Evolutionary conservation across 371 early-diverging fungal genomes (phyloP).

Genomic region (Apophysomyces trapeziformis): DNA sequence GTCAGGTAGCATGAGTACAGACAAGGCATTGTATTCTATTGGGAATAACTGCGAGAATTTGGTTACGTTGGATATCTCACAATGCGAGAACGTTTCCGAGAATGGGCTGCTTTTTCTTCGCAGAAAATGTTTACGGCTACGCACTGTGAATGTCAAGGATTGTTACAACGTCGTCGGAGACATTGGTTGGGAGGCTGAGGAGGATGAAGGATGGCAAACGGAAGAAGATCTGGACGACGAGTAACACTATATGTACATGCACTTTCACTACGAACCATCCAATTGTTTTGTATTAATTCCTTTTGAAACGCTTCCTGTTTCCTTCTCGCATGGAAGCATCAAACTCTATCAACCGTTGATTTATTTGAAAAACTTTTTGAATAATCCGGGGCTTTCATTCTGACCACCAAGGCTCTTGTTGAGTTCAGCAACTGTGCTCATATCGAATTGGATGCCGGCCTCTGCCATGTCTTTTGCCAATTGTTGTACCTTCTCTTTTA

Average conservation of each 20-base stretch:
- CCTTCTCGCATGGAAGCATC: too few species aligned
- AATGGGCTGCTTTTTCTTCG: slow-evolving; percentile 12
- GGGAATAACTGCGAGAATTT: slow-evolving; percentile 12
- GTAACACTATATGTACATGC: too few species aligned
- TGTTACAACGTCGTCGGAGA: slow-evolving; percentile 23
- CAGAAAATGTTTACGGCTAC: slow-evolving; percentile 7
- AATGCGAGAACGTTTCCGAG: slow-evolving; percentile 21
- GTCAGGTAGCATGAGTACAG: slow-evolving; percentile 13
- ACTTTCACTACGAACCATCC: too few species aligned
- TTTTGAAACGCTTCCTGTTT: too few species aligned
- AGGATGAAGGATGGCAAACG: slow-evolving; percentile 15
- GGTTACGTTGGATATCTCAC: slow-evolving; percentile 13
- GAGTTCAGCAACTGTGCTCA: slow-evolving; percentile 42
- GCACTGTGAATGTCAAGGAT: slow-evolving; percentile 17
- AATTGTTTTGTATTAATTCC: too few species aligned
- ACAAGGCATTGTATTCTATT: slow-evolving; percentile 12
- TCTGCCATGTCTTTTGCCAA: slow-evolving; percentile 41
- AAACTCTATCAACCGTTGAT: neutral
- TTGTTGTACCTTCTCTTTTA: slow-evolving; percentile 27
- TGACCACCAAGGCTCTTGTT: slow-evolving; percentile 27
- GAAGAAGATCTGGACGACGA: neutral
- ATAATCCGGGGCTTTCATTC: neutral
- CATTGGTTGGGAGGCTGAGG: slow-evolving; percentile 4
- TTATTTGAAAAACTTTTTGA: slow-evolving; percentile 5
- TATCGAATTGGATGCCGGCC: slow-evolving; percentile 48